Evolutionary conservation across 208 protist genomes (phyloP).

Genomic region (Tritrichomonas musculus): DNA sequence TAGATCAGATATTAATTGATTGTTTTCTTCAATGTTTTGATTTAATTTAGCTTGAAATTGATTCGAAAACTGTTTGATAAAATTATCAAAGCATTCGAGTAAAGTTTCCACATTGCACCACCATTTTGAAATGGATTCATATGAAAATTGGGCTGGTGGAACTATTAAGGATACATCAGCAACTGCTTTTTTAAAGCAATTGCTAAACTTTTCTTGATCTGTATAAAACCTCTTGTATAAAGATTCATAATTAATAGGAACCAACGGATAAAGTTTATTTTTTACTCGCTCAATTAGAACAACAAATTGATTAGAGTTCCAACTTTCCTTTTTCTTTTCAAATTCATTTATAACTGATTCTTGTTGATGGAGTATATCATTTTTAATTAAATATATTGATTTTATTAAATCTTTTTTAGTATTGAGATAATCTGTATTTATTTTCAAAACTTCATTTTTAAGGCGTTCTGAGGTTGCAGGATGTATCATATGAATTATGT

Average conservation of each 20-base stretch:
- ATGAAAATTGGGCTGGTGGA: neutral
- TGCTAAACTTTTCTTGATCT: neutral
- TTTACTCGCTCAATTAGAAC: neutral
- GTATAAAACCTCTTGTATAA: slow-evolving; percentile 2
- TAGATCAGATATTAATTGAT: neutral
- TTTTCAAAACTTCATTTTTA: no score
- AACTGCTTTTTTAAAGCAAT: neutral
- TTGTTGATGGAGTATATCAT: no score
- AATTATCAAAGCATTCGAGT: neutral
- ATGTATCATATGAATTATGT: no score
- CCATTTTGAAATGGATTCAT: neutral
- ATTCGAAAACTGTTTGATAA: neutral
- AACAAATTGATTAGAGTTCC: no score
- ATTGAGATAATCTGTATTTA: no score
- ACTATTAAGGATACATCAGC: neutral
- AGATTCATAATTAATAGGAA: neutral
- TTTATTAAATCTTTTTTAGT: no score
- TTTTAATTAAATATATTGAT: no score
- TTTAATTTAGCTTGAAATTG: neutral
- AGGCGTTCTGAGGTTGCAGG: no score
- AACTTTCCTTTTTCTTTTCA: no score
- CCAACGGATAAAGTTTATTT: neutral
- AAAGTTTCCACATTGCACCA: neutral
- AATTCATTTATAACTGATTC: no score
- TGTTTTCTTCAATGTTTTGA: neutral